phyloP scores from a whole-genome alignment of 176 grass and related monocot species.

The Rhynchospora breviuscula region DNA sequence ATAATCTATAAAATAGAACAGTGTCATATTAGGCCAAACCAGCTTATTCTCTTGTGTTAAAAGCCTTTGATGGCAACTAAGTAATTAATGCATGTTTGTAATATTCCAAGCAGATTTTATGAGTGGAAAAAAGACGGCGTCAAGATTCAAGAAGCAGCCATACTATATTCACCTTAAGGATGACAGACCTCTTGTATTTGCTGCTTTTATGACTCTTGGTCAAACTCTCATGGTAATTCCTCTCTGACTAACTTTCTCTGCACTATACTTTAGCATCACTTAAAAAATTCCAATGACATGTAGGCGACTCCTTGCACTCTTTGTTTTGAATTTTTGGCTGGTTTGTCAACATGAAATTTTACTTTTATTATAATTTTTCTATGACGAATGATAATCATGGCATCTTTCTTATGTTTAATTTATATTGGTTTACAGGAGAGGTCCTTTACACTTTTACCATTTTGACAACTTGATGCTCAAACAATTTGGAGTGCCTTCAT shows the following conservation, averaged over 20 bases:
- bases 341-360: neutral
- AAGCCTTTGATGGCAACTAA: neutral
- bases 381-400: neutral
- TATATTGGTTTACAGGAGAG: conserved; percentile 48
- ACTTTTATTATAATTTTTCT: neutral
- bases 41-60: neutral
- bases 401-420: neutral
- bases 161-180: conserved; percentile 87
- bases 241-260: neutral
- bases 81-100: neutral
- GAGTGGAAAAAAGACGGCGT: conserved; percentile 94
- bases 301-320: too few relatives aligned
- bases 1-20: neutral
- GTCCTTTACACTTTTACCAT: conserved; percentile 64
- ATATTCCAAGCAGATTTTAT: conserved; percentile 50
- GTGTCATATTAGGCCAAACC: neutral
- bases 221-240: conserved; percentile 51
- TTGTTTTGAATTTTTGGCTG: neutral
- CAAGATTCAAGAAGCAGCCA: conserved; percentile 67
- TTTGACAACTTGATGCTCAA: conserved; percentile 58
- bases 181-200: conserved; percentile 71
- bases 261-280: neutral
- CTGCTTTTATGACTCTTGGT: conserved; percentile 74
- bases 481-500: conserved; percentile 71
- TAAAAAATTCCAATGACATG: too few relatives aligned